Evolutionary conservation across 2,329 filamentous ascomycete genomes (phyloP).

Genomic region (Aspergillus texensis): DNA sequence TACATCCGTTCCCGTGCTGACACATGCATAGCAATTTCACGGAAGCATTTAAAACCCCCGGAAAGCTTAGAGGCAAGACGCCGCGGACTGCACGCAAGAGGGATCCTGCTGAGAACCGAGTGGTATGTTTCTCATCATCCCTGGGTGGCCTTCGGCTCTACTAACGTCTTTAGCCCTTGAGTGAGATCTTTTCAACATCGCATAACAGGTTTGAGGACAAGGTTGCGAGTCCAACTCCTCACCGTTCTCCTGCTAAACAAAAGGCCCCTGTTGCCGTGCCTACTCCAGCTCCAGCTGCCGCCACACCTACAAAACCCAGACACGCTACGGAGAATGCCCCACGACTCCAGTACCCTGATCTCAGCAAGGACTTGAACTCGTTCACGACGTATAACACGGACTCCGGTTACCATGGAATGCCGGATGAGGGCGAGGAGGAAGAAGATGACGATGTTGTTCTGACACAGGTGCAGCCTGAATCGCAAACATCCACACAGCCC

Average conservation of each 20-base stretch:
- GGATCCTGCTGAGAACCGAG: conserved; percentile 44
- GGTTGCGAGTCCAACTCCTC: conserved; percentile 32
- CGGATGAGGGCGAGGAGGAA: conserved; percentile 29
- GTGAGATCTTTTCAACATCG: conserved; percentile 50
- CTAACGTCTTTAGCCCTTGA: conserved; percentile 43
- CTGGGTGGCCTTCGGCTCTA: not conserved
- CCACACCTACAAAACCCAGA: conserved; percentile 22
- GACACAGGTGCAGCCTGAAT: conserved; percentile 32
- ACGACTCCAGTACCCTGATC: conserved; percentile 33
- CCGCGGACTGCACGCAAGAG: conserved; percentile 50
- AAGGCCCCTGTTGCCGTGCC: not conserved
- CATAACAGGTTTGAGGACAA: conserved; percentile 40
- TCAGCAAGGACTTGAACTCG: conserved; percentile 40
- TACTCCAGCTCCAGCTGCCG: conserved; percentile 17
- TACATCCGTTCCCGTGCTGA: conserved; percentile 31
- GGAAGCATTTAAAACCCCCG: conserved; percentile 82
- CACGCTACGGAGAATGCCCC: conserved; percentile 8
- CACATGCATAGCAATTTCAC: conserved; percentile 71
- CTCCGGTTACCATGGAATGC: conserved; percentile 53
- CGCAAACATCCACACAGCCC: conserved; percentile 37
- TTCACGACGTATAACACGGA: conserved; percentile 47
- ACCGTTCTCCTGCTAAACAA: conserved; percentile 39
- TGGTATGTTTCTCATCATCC: conserved; percentile 39
- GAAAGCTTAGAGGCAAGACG: conserved; percentile 53
- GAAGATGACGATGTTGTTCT: conserved; percentile 44